phyloP scores from a whole-genome alignment of 2,329 filamentous ascomycete species.

The Fusarium sp. region DNA sequence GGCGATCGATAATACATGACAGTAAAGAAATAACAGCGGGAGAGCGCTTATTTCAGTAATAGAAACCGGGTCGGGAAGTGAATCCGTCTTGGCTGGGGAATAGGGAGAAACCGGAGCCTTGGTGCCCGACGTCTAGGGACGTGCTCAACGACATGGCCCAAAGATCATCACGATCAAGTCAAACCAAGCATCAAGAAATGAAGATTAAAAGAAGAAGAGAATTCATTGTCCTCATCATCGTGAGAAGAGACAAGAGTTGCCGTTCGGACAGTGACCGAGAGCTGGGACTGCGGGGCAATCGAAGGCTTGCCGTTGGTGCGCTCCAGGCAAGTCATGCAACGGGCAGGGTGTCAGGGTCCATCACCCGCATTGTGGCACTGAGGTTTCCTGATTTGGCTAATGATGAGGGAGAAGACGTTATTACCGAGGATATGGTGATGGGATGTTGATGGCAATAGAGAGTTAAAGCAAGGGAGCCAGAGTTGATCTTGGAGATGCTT shows the following conservation, averaged over 20 bases:
- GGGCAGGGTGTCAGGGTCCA: conserved; percentile 33
- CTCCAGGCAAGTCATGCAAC: conserved; percentile 30
- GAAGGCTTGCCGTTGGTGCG: conserved; percentile 34
- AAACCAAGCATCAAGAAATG: background rate
- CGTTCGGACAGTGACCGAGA: conserved; percentile 45
- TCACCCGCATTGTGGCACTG: conserved; percentile 21
- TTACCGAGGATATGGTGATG: conserved; percentile 20
- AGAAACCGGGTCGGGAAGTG: conserved; percentile 1
- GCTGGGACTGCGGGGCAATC: conserved; percentile 32
- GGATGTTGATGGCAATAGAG: no score
- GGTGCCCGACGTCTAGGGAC: conserved; percentile 10
- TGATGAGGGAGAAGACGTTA: background rate
- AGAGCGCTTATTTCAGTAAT: conserved; percentile 11
- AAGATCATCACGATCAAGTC: background rate
- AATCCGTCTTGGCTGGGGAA: conserved; percentile 18
- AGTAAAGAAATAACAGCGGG: background rate
- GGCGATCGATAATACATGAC: background rate
- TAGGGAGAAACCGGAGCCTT: conserved; percentile 24
- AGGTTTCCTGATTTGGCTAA: conserved; percentile 30
- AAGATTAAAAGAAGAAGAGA: conserved; percentile 32
- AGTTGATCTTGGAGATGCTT: conserved; percentile 10
- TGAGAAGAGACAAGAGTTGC: conserved; percentile 38
- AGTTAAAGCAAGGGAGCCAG: background rate
- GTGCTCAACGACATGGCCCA: background rate
- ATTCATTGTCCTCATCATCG: conserved; percentile 18